Percentiles rank a stretch among this genome's conserved stretches.
Evolutionary conservation across 2,329 filamentous ascomycete species (phyloP).

Genomic region (Ophiocordyceps camponoti-rufipedis): DNA sequence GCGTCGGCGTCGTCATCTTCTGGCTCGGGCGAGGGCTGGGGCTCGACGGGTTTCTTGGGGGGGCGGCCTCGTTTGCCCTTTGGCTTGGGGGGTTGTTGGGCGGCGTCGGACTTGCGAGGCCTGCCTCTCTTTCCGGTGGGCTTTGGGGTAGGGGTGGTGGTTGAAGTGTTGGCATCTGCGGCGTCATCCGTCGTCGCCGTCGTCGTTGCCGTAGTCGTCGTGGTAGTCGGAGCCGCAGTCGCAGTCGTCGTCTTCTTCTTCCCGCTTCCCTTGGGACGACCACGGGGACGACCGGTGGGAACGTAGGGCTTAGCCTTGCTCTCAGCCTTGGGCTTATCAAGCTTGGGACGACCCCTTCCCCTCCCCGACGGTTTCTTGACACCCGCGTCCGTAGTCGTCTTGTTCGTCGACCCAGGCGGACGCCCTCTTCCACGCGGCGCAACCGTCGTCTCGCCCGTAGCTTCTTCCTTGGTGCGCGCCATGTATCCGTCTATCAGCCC

Average conservation of each 20-base stretch:
- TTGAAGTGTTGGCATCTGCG: not conserved
- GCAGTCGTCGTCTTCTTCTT: constrained; percentile 7
- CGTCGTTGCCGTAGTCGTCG: not conserved
- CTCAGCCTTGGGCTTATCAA: constrained; percentile 10
- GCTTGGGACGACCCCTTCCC: constrained; percentile 24
- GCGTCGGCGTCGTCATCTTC: constrained; percentile 9
- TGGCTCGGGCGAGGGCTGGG: not conserved
- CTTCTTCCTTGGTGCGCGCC: constrained; percentile 16
- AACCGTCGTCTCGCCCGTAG: constrained; percentile 5
- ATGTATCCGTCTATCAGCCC: constrained; percentile 4
- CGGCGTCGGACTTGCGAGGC: constrained; percentile 11
- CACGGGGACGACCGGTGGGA: constrained; percentile 26
- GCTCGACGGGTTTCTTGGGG: not conserved
- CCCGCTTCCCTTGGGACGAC: constrained; percentile 24
- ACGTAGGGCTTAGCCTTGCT: constrained; percentile 9
- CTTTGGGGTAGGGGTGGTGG: not conserved
- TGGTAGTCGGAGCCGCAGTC: not conserved
- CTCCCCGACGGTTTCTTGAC: constrained; percentile 21
- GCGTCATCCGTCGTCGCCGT: not conserved
- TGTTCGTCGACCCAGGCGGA: not conserved
- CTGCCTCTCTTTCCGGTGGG: constrained; percentile 10
- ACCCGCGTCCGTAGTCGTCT: constrained; percentile 5
- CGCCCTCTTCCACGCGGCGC: not conserved
- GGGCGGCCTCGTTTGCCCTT: constrained; percentile 1
- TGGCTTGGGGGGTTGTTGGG: constrained; percentile 4